Conservation (phyloP, 805 yeast genomes). For the Candida ortonii region DNA sequence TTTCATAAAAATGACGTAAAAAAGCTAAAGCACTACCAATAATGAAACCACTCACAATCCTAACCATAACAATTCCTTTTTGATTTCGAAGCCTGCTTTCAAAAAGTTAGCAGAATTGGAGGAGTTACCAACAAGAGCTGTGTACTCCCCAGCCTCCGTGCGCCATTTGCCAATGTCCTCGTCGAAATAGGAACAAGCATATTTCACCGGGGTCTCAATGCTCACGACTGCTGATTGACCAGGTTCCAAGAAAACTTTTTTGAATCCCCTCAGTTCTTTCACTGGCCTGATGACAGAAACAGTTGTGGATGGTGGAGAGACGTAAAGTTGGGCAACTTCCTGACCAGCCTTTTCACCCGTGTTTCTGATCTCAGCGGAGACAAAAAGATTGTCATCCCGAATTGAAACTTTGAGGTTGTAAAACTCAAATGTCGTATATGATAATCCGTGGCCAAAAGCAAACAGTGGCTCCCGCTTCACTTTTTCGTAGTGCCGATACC, state of each 20-base stretch:
- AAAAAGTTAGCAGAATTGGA: slow-evolving; percentile 13
- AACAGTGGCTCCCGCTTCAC: slow-evolving; percentile 44
- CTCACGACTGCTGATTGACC: slow-evolving; percentile 41
- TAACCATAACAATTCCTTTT: slow-evolving; percentile 2
- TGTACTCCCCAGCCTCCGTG: slow-evolving; percentile 49
- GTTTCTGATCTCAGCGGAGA: slow-evolving; percentile 43
- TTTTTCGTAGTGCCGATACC: slow-evolving; percentile 60
- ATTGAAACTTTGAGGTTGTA: slow-evolving; percentile 37
- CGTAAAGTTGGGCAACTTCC: slow-evolving; percentile 56
- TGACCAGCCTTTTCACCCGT: slow-evolving; percentile 48
- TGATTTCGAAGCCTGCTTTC: not conserved
- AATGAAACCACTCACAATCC: no score
- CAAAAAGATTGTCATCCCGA: slow-evolving; percentile 20
- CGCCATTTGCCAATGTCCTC: slow-evolving; percentile 49
- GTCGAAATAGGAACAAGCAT: slow-evolving; percentile 55
- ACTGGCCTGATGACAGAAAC: slow-evolving; percentile 43
- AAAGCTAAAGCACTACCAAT: no score
- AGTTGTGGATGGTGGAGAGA: slow-evolving; percentile 38
- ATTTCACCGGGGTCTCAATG: slow-evolving; percentile 42
- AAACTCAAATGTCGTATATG: slow-evolving; percentile 52
- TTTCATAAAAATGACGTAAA: no score
- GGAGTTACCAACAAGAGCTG: slow-evolving; percentile 44
- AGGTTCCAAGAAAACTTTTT: slow-evolving; percentile 44
- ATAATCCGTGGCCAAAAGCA: slow-evolving; percentile 64
- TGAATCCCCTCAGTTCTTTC: slow-evolving; percentile 60